phyloP scores from a whole-genome alignment of 179 eudicot species.

The Spinacia oleracea region DNA sequence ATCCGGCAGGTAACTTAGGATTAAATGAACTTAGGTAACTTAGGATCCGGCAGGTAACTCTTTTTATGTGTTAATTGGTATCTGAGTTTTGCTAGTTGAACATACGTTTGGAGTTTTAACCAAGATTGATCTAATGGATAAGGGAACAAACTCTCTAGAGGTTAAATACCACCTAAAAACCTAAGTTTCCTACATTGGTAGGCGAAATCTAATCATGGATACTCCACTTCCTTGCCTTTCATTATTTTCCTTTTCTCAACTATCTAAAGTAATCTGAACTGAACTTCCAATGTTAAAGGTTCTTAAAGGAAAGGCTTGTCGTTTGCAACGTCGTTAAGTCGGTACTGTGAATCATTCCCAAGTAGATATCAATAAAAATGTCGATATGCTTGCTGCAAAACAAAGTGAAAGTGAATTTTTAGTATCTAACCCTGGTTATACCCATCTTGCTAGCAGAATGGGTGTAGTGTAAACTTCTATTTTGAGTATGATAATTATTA shows the following conservation, averaged over 20 bases:
- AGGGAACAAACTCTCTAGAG: conserved; percentile 75
- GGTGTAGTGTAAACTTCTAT: conserved; percentile 66
- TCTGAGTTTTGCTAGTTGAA: conserved; percentile 40
- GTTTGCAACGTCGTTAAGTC: conserved; percentile 67
- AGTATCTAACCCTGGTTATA: conserved; percentile 58
- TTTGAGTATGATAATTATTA: conserved; percentile 35
- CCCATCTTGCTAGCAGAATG: conserved; percentile 57
- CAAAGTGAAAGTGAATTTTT: conserved; percentile 58
- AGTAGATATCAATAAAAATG: conserved; percentile 58
- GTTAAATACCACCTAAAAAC: conserved; percentile 31
- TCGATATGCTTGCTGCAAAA: conserved; percentile 64
- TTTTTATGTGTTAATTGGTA: neutral
- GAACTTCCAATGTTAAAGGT: conserved; percentile 38
- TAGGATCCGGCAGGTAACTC: too few relatives aligned
- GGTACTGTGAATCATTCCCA: conserved; percentile 74
- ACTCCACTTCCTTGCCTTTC: neutral
- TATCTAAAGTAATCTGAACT: neutral
- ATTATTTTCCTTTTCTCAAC: neutral
- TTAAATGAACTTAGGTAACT: neutral
- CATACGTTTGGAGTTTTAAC: conserved; percentile 81
- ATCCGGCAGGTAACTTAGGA: conserved; percentile 53
- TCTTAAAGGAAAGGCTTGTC: conserved; percentile 66
- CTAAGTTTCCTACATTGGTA: too few relatives aligned
- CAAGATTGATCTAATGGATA: conserved; percentile 83
- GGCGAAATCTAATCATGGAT: too few relatives aligned